Evolutionary conservation across 768 basidiomycete species (phyloP).

Genomic region (Rhodosporidiobolus sp.): DNA sequence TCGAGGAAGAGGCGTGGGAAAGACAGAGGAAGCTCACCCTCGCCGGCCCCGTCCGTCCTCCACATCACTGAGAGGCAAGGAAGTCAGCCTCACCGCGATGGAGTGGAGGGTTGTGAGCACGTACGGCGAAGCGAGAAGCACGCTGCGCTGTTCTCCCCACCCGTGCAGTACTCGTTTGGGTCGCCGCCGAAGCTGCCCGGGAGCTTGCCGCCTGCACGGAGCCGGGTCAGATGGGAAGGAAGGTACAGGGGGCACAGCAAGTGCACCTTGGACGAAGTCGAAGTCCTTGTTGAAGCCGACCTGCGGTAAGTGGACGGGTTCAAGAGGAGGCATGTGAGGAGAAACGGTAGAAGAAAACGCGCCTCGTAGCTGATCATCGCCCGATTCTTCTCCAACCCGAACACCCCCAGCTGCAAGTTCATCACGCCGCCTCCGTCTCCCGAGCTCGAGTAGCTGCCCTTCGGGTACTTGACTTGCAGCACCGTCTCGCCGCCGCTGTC

Average conservation of each 20-base stretch:
- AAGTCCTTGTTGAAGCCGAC: slow-evolving; percentile 74
- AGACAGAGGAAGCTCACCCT: not conserved
- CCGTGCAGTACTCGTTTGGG: not conserved
- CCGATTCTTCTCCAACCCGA: slow-evolving; percentile 5
- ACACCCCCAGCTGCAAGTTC: slow-evolving; percentile 7
- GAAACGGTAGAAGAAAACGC: not conserved
- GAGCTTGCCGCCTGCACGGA: slow-evolving; percentile 61
- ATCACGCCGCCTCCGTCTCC: not conserved
- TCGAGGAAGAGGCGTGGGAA: not conserved
- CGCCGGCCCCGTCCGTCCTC: not conserved
- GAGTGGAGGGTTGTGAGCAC: not conserved
- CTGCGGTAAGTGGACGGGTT: not conserved
- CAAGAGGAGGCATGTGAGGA: fast-evolving
- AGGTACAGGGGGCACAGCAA: not conserved
- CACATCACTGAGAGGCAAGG: slow-evolving; percentile 11
- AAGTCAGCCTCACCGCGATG: not conserved
- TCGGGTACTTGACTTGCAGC: slow-evolving; percentile 7
- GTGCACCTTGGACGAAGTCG: slow-evolving; percentile 62
- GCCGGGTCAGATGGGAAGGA: not conserved
- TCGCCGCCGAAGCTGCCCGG: slow-evolving; percentile 67
- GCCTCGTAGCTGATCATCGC: slow-evolving; percentile 26
- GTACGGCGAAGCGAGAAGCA: slow-evolving; percentile 18
- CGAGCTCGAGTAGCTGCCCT: slow-evolving; percentile 5
- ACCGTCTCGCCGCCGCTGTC: not conserved
- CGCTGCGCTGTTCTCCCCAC: not conserved